Percentiles rank a stretch among this genome's conserved stretches.
phyloP scores from a whole-genome alignment of 2,329 filamentous ascomycete species.

The Coniosporium tulheliwenetii region DNA sequence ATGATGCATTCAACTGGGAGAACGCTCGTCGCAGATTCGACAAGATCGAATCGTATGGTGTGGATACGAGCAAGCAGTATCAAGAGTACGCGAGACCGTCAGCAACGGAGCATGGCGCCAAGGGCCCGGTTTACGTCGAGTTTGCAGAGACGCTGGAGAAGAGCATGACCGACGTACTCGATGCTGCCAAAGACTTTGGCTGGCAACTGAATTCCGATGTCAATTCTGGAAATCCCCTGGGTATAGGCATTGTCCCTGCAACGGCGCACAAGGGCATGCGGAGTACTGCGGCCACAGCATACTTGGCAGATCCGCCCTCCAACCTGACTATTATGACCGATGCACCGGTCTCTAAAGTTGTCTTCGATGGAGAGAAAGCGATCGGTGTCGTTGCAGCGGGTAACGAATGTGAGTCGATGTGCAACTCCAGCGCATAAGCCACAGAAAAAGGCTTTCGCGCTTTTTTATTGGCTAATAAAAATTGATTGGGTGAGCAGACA shows the following conservation, averaged over 20 bases:
- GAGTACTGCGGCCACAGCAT: background rate
- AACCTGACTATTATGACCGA: no score
- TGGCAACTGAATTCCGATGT: background rate
- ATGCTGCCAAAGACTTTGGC: background rate
- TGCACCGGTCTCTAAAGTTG: no score
- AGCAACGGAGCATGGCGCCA: background rate
- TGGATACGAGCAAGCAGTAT: background rate
- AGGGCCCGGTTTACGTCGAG: background rate
- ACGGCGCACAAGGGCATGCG: background rate
- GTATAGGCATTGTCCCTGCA: background rate
- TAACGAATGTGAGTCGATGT: no score
- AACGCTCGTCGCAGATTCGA: background rate
- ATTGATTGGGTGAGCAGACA: no score
- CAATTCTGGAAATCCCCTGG: background rate
- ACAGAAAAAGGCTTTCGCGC: no score
- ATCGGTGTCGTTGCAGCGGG: no score
- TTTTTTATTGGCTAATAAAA: no score
- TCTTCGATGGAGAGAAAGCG: no score
- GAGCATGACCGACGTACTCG: background rate
- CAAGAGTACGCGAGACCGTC: background rate
- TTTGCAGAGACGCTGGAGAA: background rate
- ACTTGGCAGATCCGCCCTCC: no score
- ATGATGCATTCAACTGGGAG: background rate
- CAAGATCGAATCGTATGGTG: background rate
- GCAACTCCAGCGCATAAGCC: no score